Evolutionary conservation across 2,329 filamentous ascomycete species (phyloP), one percentile per base, ranked within the genome.

Genomic region (Escovopsis sp.): DNA sequence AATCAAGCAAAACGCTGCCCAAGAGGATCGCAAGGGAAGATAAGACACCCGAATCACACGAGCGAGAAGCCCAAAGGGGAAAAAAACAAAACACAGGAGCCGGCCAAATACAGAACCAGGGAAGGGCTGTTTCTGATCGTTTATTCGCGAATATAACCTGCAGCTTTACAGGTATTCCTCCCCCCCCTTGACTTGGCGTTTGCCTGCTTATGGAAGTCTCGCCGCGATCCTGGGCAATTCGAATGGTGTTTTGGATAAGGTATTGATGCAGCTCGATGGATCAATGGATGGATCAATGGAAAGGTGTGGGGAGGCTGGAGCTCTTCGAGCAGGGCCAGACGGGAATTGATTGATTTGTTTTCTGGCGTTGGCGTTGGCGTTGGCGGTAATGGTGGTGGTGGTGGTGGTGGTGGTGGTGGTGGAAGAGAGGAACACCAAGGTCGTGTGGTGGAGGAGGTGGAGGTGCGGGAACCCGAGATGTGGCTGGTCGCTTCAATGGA

Each of bases 181-280:
- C 15, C 15, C 15, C 15, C 28, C 28, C 28, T 30, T 10, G 28
- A 30, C 35, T 36, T 36, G 15, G 35, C 35, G 15, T 36, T 36
- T 18, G 23, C 23, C 23, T 36, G 35, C 18, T 23, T 36, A 36
- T 36, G 4, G 37, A 40, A 43, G 43, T 38, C 23, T 40, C 19
- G 39, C 40, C 41, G 44, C 41, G 41, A 41, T 39, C 28, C 43
- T 38, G 41, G 44, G 44, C 44, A 44, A 28, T 34, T 41, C 33
- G 6, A 33, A 33, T 23, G 34, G 38, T 35, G 33, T 12, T 7
- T 6, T 38, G 33, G 43, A 42, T 42, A 45, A 42, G 43, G 43
- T 40, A 35, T 30, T 15, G 28, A 33, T 33, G 19, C 18, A 33
- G 19, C 32, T 42, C 12, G 33, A 35, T 35, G 18, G 33, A 38